phyloP scores from a whole-genome alignment of 208 protist species.

The Leishmania guyanensis region DNA sequence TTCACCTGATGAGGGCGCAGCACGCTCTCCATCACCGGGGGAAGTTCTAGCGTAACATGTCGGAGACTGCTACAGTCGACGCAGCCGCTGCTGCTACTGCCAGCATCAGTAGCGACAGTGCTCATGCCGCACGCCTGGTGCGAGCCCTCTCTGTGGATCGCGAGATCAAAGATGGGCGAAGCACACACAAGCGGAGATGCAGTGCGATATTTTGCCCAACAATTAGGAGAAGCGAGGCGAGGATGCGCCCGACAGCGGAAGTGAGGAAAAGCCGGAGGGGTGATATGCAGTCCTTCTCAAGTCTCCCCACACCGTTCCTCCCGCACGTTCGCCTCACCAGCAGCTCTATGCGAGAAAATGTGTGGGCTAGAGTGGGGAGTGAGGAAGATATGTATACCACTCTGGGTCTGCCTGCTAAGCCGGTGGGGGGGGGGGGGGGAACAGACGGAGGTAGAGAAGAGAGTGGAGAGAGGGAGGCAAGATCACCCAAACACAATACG shows the following conservation, averaged over 20 bases:
- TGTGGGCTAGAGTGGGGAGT: background rate
- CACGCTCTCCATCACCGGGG: constrained; percentile 32
- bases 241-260: background rate
- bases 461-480: background rate
- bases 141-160: background rate
- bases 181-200: background rate
- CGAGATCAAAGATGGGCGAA: background rate
- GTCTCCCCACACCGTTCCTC: background rate
- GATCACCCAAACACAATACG: background rate
- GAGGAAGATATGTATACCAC: background rate
- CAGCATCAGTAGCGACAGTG: background rate
- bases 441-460: background rate
- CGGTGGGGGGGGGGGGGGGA: background rate
- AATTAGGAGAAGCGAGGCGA: background rate
- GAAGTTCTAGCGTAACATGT: constrained; percentile 23
- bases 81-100: background rate
- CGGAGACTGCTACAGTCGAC: background rate
- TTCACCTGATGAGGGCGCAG: constrained; percentile 73
- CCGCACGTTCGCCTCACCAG: background rate
- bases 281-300: background rate
- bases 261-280: background rate
- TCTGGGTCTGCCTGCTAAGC: background rate
- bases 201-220: background rate
- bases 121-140: background rate
- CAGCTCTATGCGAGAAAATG: background rate